Conservation (phyloP, 164 flowering plant genomes). For the Akebia trifoliata region DNA sequence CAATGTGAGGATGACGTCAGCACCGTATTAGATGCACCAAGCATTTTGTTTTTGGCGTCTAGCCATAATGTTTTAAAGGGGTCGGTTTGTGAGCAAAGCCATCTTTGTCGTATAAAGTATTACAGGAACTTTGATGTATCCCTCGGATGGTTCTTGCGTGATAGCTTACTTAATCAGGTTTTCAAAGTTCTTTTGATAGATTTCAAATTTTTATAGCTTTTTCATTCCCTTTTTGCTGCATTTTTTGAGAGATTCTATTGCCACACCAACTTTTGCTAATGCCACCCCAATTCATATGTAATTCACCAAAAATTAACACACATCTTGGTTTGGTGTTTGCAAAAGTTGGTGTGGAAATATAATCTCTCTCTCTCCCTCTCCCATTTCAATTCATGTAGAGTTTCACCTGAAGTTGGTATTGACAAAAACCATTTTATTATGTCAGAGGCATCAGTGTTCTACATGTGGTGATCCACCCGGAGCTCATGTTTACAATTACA, state of each 20-base stretch:
- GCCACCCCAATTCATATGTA: too few relatives aligned
- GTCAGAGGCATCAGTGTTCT: slow-evolving; percentile 56
- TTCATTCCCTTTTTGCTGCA: not conserved
- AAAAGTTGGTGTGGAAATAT: too few relatives aligned
- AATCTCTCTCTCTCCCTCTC: too few relatives aligned
- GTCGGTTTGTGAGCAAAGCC: slow-evolving; percentile 64
- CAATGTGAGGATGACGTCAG: slow-evolving; percentile 36
- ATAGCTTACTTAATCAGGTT: slow-evolving; percentile 81
- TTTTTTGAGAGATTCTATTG: too few relatives aligned
- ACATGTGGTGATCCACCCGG: slow-evolving; percentile 61
- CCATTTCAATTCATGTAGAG: not conserved
- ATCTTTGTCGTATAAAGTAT: slow-evolving; percentile 78
- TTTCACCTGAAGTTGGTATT: slow-evolving; percentile 9
- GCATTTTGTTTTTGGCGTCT: slow-evolving; percentile 80
- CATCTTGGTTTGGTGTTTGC: too few relatives aligned
- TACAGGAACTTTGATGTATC: slow-evolving; percentile 84
- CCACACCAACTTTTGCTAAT: too few relatives aligned
- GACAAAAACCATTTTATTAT: slow-evolving; percentile 18
- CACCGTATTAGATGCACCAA: slow-evolving; percentile 51
- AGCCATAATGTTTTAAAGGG: slow-evolving; percentile 53
- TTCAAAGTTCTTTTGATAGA: too few relatives aligned
- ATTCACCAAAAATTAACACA: not conserved
- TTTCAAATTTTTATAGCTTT: slow-evolving; percentile 9
- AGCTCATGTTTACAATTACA: slow-evolving; percentile 72
- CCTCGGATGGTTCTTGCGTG: slow-evolving; percentile 67